Evolutionary conservation across 108 stramenopile species (phyloP), one percentile per base, ranked within the genome.

Genomic region (Discostella stelligeroides): DNA sequence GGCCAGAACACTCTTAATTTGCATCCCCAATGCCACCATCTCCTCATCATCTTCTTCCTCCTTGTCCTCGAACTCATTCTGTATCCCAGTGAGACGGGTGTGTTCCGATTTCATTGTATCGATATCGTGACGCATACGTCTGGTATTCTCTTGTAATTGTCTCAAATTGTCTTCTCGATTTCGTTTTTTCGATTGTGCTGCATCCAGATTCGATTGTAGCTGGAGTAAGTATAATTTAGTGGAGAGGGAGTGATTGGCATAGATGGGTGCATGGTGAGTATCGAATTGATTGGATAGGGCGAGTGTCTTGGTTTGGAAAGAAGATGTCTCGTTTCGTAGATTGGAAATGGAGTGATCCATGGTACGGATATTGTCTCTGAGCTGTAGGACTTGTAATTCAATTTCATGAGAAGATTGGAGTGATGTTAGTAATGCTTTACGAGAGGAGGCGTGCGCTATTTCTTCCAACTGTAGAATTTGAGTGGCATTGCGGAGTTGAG

Each of bases 1-100:
- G n/a, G 70, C 80, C 23, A 81, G 27, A 7, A 73, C 70, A 23
- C 62, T 57, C 47, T 71, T 71, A 47, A 81, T 73, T 38, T 81
- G 80, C 75, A 81, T 71, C 13, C 57, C 66, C 70, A 81, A 48
- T 24, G 68, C 57, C 30, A 77, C 71, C 47, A 58, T 59, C 70
- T 81, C 80, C 34, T 81, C 80, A 30, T 81, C 80, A 8, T 81
- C 80, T 43, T 77, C 76, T 48, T 81, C 80, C 51, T 77, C 80
- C 43, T 63, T 63, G 28, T 41, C 34, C 24, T 67, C 64, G 43
- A 76, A 21, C 9, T 53, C 72, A 45, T 5, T 11, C 8, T 41
- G 46, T 45, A 70, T 61, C 5, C 64, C 63, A 11, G 47, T 51
- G 29, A 81, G 24, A 4, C 63, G 45, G 27, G 61, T 34, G 42